Evolutionary conservation across 1,139 yeast species (phyloP).

Genomic region (Geotrichum carabidarum): DNA sequence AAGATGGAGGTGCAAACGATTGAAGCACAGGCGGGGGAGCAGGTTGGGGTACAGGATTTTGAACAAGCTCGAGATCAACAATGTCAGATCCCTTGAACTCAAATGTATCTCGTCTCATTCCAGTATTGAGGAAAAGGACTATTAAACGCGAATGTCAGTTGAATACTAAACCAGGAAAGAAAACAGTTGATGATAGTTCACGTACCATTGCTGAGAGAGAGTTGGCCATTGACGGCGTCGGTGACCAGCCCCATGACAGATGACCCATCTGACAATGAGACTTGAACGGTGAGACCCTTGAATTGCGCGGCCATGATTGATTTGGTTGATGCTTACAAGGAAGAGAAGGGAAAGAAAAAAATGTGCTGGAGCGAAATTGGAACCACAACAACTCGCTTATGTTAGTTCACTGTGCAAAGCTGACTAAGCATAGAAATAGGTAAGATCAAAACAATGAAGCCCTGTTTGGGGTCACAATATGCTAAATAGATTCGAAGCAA

Average conservation of each 20-base stretch:
- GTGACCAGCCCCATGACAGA: conserved; percentile 34
- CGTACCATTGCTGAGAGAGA: conserved; percentile 28
- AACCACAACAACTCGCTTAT: neutral
- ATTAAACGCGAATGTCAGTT: neutral
- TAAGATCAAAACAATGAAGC: too few relatives aligned
- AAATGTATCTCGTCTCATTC: conserved; percentile 16
- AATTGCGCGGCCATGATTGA: conserved; percentile 28
- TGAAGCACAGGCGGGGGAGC: conserved; percentile 12
- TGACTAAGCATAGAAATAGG: too few relatives aligned
- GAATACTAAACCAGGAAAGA: neutral
- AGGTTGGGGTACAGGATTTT: conserved; percentile 16
- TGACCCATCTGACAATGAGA: conserved; percentile 29
- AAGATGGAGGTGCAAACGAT: neutral
- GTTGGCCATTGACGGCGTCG: conserved; percentile 31
- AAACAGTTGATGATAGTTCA: conserved; percentile 7
- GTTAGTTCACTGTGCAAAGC: neutral
- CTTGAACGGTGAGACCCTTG: conserved; percentile 31
- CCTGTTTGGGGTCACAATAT: too few relatives aligned
- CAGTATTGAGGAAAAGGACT: conserved; percentile 28
- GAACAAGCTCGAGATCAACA: conserved; percentile 32
- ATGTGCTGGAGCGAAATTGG: neutral
- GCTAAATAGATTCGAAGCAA: too few relatives aligned
- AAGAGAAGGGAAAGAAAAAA: neutral
- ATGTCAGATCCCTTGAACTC: conserved; percentile 31
- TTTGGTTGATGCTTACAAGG: neutral